Evolutionary conservation across 805 yeast genomes (phyloP), one percentile per base, ranked within the genome.

Genomic region (Nakazawaea ambrosiae): DNA sequence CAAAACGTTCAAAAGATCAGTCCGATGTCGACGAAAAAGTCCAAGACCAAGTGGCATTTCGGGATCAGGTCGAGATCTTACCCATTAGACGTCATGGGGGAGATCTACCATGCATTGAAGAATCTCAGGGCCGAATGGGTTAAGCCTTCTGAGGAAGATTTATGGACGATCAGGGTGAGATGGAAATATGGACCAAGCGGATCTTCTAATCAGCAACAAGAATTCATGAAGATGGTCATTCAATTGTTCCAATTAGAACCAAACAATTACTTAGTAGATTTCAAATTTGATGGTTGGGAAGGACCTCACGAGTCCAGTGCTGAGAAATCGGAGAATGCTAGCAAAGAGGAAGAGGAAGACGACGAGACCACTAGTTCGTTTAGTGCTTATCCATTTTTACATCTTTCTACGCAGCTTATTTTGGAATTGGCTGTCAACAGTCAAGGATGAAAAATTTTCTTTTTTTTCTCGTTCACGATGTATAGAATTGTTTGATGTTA

Each of bases 261-360:
- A 32, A 90, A 92, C 59, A 90, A 90, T 55, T 90, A 92, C 54
- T 67, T 90, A 35, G 97, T 92, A 8, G 98, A 92, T 59, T 92
- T 92, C 68, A 92, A 92, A 61, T 92, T 90, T 55, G 97, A 90
- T 57, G 97, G 97, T 1, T 90, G 97, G 95, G 97, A 89, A 54
- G n/a, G n/a, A n/a, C n/a, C n/a, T n/a, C n/a, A n/a, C n/a, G n/a
- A n/a, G n/a, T n/a, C n/a, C n/a, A n/a, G n/a, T n/a, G n/a, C n/a
- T n/a, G n/a, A n/a, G 15, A 27, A n/a, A 27, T 9, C 15, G 7
- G n/a, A 27, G 29, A 10, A 24, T 24, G 10, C n/a, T n/a, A 23
- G 25, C 8, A n/a, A 18, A 9, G 37, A 28, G 14, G 27, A 33
- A 15, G 16, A 12, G 5, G 47, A 47, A 29, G 66, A 67, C 34